phyloP scores from a whole-genome alignment of 257 asterid genomes.

The Voacanga thouarsii region DNA sequence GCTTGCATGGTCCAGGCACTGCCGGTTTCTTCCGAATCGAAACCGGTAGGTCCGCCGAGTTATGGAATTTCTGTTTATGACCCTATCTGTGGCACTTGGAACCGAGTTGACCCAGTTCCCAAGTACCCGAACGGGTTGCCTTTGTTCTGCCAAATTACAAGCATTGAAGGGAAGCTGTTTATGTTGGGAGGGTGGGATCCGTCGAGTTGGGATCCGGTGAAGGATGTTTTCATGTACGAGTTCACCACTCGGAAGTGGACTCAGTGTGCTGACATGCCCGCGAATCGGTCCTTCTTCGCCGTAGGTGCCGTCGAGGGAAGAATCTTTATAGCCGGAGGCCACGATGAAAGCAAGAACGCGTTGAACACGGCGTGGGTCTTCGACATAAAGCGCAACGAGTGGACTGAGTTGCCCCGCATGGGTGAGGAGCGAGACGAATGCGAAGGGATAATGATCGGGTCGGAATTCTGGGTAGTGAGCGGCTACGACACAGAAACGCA shows the following conservation, averaged over 20 bases:
- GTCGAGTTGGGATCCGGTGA: slow-evolving; percentile 67
- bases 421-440: slow-evolving; percentile 87
- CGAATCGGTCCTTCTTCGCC: slow-evolving; percentile 74
- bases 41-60: slow-evolving; percentile 54
- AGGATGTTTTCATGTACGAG: slow-evolving; percentile 67
- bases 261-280: slow-evolving; percentile 65
- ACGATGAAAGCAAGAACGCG: slow-evolving; percentile 87
- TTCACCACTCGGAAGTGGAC: slow-evolving; percentile 66
- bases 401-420: slow-evolving; percentile 67
- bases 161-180: slow-evolving; percentile 63
- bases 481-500: slow-evolving; percentile 84
- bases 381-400: slow-evolving; percentile 39
- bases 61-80: slow-evolving; percentile 65
- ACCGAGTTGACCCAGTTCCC: slow-evolving; percentile 61
- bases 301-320: slow-evolving; percentile 54
- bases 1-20: slow-evolving; percentile 75
- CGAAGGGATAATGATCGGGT: slow-evolving; percentile 60
- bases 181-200: slow-evolving; percentile 90
- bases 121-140: slow-evolving; percentile 71
- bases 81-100: slow-evolving; percentile 52
- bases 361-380: slow-evolving; percentile 51
- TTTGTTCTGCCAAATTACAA: slow-evolving; percentile 66
- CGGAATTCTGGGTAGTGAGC: slow-evolving; percentile 83
- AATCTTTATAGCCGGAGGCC: slow-evolving; percentile 78
- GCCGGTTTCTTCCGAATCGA: slow-evolving; percentile 39